These are phyloP conservation scores for Exserohilum turcica DNA, from an alignment of 2,329 filamentous ascomycete genomes.

Conservation along the genomic window DNA sequence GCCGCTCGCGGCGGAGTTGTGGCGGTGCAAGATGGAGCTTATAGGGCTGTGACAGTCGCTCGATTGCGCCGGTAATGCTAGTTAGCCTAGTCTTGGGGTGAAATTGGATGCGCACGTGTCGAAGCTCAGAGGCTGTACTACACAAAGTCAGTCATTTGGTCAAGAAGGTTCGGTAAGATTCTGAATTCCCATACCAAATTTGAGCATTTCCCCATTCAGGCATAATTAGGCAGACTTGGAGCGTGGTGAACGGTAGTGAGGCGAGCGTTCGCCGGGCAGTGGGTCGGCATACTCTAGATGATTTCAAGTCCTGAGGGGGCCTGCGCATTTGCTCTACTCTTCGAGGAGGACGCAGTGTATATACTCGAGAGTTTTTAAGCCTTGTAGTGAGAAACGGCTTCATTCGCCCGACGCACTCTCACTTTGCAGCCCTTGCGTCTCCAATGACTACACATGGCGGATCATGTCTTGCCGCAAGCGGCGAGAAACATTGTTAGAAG, in stretches of 20 bases:
- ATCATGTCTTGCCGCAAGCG: neutral
- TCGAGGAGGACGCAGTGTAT: constrained; percentile 1
- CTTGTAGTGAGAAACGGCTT: constrained; percentile 1
- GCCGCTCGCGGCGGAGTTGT: neutral
- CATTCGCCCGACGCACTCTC: neutral
- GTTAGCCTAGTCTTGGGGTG: neutral
- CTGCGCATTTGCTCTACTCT: neutral
- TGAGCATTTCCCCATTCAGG: neutral
- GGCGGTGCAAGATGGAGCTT: neutral
- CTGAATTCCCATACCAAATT: neutral
- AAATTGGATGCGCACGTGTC: neutral
- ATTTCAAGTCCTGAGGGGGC: neutral
- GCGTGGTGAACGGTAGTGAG: neutral
- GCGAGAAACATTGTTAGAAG: neutral
- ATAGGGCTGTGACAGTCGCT: neutral
- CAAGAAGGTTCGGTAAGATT: neutral
- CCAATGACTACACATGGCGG: neutral
- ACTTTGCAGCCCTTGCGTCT: neutral
- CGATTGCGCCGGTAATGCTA: neutral
- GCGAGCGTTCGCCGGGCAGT: neutral
- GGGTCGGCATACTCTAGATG: neutral
- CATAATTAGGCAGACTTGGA: neutral
- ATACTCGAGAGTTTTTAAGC: neutral
- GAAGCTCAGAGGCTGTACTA: neutral
- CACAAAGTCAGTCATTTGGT: neutral